These are phyloP conservation scores for Saitozyma sp. DNA, from an alignment of 768 basidiomycete genomes.

Conservation along the genomic window DNA sequence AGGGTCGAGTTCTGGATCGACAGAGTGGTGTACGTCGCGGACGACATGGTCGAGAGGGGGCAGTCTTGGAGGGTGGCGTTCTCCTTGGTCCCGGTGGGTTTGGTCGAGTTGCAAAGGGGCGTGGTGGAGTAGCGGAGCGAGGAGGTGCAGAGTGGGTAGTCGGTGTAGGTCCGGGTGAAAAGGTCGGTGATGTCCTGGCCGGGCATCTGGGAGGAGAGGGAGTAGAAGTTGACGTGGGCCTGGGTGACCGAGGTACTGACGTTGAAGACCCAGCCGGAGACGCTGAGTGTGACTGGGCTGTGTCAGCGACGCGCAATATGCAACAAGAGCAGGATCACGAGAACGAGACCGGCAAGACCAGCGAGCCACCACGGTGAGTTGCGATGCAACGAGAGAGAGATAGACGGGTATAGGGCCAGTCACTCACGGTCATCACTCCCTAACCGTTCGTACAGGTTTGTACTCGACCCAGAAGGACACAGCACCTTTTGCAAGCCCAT, in stretches of 20 bases:
- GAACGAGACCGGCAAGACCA: too few relatives aligned
- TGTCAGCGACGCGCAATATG: conserved; percentile 2
- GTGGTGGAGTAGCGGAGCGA: conserved; percentile 71
- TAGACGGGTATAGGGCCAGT: too few relatives aligned
- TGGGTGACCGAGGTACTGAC: conserved; percentile 61
- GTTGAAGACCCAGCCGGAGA: conserved; percentile 77
- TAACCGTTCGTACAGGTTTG: conserved; percentile 28
- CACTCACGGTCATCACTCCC: conserved; percentile 38
- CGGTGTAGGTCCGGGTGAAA: conserved; percentile 70
- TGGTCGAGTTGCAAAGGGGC: conserved; percentile 61
- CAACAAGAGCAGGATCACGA: too few relatives aligned
- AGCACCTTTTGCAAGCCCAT: conserved; percentile 91
- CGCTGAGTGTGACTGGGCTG: conserved; percentile 64
- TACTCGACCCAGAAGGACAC: conserved; percentile 64
- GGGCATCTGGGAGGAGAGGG: conserved; percentile 60
- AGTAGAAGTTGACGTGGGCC: conserved; percentile 63
- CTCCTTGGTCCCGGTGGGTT: conserved; percentile 42
- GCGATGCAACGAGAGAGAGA: too few relatives aligned
- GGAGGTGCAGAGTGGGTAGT: conserved; percentile 67
- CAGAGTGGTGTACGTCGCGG: conserved; percentile 64
- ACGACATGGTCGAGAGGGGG: conserved; percentile 64
- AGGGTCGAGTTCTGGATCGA: conserved; percentile 66
- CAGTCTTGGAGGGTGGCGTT: conserved; percentile 59
- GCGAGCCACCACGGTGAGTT: too few relatives aligned
- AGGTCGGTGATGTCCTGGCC: conserved; percentile 89